Evolutionary conservation across 169 alveolate species (phyloP), one percentile per base, ranked within the genome.

Genomic region (Eimeria tenella): DNA sequence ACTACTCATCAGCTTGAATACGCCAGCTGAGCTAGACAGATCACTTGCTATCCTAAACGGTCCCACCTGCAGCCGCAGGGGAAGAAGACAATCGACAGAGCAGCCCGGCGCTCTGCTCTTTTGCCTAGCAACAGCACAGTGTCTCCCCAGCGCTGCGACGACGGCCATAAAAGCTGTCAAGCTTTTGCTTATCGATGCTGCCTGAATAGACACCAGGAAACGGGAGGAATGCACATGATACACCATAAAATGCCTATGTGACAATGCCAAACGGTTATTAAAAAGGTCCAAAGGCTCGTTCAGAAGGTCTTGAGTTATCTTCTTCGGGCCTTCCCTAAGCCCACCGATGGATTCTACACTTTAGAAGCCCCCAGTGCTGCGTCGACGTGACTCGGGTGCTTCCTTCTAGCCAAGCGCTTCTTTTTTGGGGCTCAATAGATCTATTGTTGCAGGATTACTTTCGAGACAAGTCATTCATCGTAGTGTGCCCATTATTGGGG

Each of bases 141-240:
- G 88, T 79, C 52, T 79, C 19, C 70, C 88, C 55, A 79, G 88
- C 25, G 88, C 70, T 4, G 65, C 62, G 19, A 79, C 19, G 56
- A 79, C 88, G 15, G 71, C 88, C 88, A 55, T 79, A 49, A 79
- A 79, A 68, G 88, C 49, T 19, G 88, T 50, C 5, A 79, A 52
- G n/a, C 88, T 79, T 79, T 53, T 79, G 88, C 88, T 79, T 23
- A 79, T 79, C 7, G 71, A 52, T 4, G 88, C 0, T 6, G 88
- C 88, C 88, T 79, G 88, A 50, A 23, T 63, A 53, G 88, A 79
- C 42, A 50, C 86, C 21, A 75, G 86, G 50, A 75, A 25, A 75
- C 65, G 4, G 42, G 42, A 31, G 2, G 42, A 31, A 31, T 31
- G 42, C 42, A 31, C 42, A 31, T 31, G 42, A 31, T 31, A 31